Percentiles rank a stretch among this genome's conserved stretches.
Conservation (phyloP, 306 rosid species). For the Cucurbita maxima region DNA sequence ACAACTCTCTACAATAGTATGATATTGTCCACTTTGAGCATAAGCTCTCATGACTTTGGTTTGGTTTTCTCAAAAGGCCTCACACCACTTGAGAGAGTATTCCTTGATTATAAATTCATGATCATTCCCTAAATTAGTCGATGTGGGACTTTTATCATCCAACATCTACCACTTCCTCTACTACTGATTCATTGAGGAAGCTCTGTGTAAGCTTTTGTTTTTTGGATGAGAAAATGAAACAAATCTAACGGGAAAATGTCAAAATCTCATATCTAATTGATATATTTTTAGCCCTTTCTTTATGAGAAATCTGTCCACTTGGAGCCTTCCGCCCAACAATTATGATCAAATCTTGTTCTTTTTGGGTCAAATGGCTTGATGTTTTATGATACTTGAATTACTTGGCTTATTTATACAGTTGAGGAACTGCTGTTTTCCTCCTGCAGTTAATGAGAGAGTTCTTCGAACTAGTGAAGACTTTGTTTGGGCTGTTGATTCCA, state of each 20-base stretch:
- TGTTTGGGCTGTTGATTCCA: slow-evolving; percentile 56
- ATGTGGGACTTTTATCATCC: too few species aligned
- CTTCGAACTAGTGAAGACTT: slow-evolving; percentile 62
- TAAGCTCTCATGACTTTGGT: too few species aligned
- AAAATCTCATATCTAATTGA: background rate
- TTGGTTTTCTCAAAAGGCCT: too few species aligned
- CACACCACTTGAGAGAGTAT: too few species aligned
- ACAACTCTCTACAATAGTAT: too few species aligned
- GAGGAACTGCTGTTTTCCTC: slow-evolving; percentile 5
- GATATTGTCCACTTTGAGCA: too few species aligned
- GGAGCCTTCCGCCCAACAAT: background rate
- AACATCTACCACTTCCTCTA: background rate
- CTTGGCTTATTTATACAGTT: background rate
- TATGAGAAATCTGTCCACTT: background rate
- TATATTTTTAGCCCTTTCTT: background rate
- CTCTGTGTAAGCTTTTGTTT: background rate
- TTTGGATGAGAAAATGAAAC: background rate
- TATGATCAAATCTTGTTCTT: background rate
- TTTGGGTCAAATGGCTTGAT: background rate
- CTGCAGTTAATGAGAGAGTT: slow-evolving; percentile 52
- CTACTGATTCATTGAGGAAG: background rate
- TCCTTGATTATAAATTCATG: too few species aligned
- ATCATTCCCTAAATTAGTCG: too few species aligned
- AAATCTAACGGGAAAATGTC: background rate
- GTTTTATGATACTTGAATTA: background rate